Conservation (phyloP, 441 rosid species). For the Corymbia citriodora region DNA sequence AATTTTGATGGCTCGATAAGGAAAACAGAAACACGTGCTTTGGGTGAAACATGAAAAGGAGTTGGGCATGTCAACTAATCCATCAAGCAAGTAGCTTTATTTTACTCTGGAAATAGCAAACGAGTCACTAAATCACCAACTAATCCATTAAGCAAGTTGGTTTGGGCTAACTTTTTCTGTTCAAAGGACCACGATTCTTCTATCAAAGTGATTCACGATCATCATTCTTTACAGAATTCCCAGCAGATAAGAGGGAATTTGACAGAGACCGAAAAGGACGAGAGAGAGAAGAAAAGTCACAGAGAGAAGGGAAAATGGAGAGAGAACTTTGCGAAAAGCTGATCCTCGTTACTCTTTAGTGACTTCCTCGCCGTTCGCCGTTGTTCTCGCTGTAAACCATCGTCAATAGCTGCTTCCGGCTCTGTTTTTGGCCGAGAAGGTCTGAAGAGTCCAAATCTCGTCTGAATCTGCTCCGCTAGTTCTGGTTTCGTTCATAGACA, state of each 20-base stretch:
- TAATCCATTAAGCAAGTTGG: background rate
- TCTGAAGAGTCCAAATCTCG: background rate
- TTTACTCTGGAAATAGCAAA: no score
- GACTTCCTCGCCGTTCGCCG: fast-evolving
- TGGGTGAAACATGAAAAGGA: background rate
- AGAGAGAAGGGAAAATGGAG: background rate
- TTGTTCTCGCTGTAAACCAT: background rate
- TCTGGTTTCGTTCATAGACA: background rate
- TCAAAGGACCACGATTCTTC: background rate
- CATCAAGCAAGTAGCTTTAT: background rate
- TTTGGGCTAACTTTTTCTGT: background rate
- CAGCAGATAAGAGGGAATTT: background rate
- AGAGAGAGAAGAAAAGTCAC: background rate
- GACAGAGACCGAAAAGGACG: background rate
- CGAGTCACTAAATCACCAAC: background rate
- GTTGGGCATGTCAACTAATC: background rate
- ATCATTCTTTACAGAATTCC: background rate
- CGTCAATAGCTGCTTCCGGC: background rate
- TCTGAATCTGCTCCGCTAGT: background rate
- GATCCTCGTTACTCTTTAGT: background rate
- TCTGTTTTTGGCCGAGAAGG: background rate
- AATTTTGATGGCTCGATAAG: background rate
- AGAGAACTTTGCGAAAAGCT: background rate
- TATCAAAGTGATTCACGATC: background rate
- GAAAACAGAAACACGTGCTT: fast-evolving